Conservation (phyloP, 2,329 filamentous ascomycete species). For the Chaetomium olivaceum region DNA sequence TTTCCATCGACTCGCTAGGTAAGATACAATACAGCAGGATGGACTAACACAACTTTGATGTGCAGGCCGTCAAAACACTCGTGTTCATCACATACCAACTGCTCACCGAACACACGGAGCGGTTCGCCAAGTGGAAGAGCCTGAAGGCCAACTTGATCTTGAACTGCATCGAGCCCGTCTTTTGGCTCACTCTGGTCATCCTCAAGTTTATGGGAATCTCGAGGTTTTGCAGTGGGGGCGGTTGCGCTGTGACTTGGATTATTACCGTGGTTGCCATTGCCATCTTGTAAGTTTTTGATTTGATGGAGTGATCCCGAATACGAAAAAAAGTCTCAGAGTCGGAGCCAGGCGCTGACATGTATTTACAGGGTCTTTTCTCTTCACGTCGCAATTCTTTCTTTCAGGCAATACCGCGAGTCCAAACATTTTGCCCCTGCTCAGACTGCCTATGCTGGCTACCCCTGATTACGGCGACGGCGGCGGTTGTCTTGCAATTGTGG, state of each 20-base stretch:
- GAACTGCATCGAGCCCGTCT: slow-evolving; percentile 45
- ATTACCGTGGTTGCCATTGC: slow-evolving; percentile 8
- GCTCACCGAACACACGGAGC: slow-evolving; percentile 39
- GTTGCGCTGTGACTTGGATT: slow-evolving; percentile 29
- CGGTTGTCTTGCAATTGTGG: not conserved
- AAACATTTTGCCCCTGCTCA: not conserved
- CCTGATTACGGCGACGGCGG: not conserved
- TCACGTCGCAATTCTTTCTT: not conserved
- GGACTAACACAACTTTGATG: not conserved
- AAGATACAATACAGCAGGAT: not conserved
- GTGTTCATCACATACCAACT: slow-evolving; percentile 45
- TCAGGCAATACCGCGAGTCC: slow-evolving; percentile 9
- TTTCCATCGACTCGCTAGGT: not conserved
- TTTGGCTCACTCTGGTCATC: slow-evolving; percentile 43
- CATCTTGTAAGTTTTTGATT: slow-evolving; percentile 23
- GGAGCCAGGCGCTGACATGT: no score
- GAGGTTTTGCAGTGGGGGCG: slow-evolving; percentile 23
- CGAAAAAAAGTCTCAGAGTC: no score
- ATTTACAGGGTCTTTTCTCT: slow-evolving; percentile 2
- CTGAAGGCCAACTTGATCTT: slow-evolving; percentile 45
- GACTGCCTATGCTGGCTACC: no score
- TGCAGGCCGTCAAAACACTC: slow-evolving; percentile 42
- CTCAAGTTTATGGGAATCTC: slow-evolving; percentile 33
- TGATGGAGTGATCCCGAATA: no score
- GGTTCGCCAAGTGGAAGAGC: slow-evolving; percentile 41